Evolutionary conservation across 139 green algal species (phyloP).

Genomic region (Tetratostichococcus sp.): DNA sequence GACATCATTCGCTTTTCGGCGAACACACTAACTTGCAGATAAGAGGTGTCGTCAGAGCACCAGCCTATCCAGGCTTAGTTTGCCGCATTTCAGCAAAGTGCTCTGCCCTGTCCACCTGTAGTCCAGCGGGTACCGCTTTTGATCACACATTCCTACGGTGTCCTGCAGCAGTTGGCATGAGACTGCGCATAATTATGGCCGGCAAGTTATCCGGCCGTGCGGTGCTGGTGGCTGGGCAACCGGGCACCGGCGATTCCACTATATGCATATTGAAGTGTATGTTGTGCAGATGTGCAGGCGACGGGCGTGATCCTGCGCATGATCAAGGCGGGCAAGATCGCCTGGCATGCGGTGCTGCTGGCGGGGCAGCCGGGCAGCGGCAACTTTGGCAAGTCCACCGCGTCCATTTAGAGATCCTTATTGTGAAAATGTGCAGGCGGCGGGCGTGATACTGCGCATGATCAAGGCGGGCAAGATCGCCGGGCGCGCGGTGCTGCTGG

Average conservation of each 20-base stretch:
- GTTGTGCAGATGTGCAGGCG: constrained; percentile 54
- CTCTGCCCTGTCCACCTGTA: too few species aligned
- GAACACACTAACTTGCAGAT: too few species aligned
- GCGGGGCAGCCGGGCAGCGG: constrained; percentile 94
- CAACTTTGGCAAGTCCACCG: too few species aligned
- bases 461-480: constrained; percentile 96
- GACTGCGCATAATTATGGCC: constrained; percentile 89
- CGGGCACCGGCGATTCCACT: constrained; percentile 36
- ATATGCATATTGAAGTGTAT: too few species aligned
- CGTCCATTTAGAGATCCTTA: too few species aligned
- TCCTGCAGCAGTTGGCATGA: constrained; percentile 88
- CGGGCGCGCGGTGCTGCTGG: constrained; percentile 89
- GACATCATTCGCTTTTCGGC: too few species aligned
- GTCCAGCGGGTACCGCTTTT: too few species aligned
- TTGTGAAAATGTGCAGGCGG: constrained; percentile 59
- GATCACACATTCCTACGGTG: too few species aligned
- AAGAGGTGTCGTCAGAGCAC: too few species aligned
- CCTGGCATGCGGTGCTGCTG: constrained; percentile 88
- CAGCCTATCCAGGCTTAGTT: too few species aligned
- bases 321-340: constrained; percentile 96
- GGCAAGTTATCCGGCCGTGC: constrained; percentile 89
- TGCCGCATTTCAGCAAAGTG: too few species aligned
- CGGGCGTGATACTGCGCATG: constrained; percentile 93
- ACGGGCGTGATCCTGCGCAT: constrained; percentile 93
- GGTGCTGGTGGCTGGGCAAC: constrained; percentile 88